Percentiles rank a stretch among this genome's conserved stretches.
Conservation (phyloP, 1,284 basidiomycete genomes). For the Cutaneotrichosporon cavernicola region DNA sequence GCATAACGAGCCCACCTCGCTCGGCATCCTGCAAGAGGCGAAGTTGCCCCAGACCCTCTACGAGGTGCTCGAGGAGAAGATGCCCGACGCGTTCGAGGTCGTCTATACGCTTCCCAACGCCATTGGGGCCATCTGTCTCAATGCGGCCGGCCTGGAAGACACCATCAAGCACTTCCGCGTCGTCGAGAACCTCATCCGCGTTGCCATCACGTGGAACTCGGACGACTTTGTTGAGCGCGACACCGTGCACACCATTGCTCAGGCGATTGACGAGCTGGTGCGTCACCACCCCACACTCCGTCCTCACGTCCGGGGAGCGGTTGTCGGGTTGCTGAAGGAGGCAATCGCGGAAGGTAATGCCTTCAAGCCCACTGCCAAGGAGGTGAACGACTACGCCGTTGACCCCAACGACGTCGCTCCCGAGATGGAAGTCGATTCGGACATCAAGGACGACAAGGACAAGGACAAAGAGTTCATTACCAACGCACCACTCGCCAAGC, state of each 20-base stretch:
- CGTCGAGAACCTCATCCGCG: constrained; percentile 82
- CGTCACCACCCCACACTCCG: constrained; percentile 92
- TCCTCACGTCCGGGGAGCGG: constrained; percentile 69
- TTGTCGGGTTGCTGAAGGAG: constrained; percentile 67
- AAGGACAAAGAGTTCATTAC: constrained; percentile 18
- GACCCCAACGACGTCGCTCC: constrained; percentile 12
- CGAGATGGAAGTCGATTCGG: constrained; percentile 5
- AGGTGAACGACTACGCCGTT: constrained; percentile 28
- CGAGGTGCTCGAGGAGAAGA: constrained; percentile 73
- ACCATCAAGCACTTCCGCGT: constrained; percentile 72
- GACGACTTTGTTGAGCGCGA: constrained; percentile 85
- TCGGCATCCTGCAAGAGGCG: constrained; percentile 87
- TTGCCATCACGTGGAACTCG: constrained; percentile 79
- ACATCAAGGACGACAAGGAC: constrained; percentile 17
- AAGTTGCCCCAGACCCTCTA: constrained; percentile 88
- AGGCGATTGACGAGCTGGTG: constrained; percentile 89
- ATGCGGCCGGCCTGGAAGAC: constrained; percentile 81
- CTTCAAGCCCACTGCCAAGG: constrained; percentile 30
- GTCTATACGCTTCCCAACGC: constrained; percentile 91
- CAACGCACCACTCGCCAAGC: constrained; percentile 28
- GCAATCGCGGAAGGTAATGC: constrained; percentile 56
- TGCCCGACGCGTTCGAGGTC: constrained; percentile 87
- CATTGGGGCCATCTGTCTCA: constrained; percentile 94
- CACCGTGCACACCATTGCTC: constrained; percentile 82
- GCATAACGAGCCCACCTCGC: constrained; percentile 96